Evolutionary conservation across 441 rosid genomes (phyloP).

Genomic region (Adansonia grandidieri): DNA sequence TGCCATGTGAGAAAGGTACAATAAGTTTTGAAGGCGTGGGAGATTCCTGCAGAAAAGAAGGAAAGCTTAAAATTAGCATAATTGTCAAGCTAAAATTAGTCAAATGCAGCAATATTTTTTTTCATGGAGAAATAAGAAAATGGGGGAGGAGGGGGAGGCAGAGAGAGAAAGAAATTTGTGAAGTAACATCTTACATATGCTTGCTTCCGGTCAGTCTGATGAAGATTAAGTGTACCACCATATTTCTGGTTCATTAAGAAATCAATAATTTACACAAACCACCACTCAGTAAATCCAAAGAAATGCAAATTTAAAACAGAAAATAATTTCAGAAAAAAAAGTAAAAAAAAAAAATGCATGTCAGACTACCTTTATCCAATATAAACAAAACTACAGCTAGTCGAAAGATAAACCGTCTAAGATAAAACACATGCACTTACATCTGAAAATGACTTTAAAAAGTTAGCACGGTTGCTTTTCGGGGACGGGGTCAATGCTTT

Average conservation of each 20-base stretch:
- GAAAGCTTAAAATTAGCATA: neutral
- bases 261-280: slow-evolving; percentile 6
- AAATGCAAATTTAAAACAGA: neutral
- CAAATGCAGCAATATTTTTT: slow-evolving; percentile 16
- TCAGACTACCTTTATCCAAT: neutral
- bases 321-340: neutral
- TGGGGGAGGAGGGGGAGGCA: neutral
- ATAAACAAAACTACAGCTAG: neutral
- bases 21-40: slow-evolving; percentile 90
- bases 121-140: neutral
- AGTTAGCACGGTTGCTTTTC: slow-evolving; percentile 49
- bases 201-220: slow-evolving; percentile 61
- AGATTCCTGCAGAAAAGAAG: slow-evolving; percentile 60
- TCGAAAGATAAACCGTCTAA: neutral
- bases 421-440: slow-evolving; percentile 49
- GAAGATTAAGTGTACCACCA: slow-evolving; percentile 54
- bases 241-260: slow-evolving; percentile 59
- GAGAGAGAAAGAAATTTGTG: neutral
- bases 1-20: slow-evolving; percentile 66
- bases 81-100: slow-evolving; percentile 8
- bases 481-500: slow-evolving; percentile 68
- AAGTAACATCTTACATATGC: slow-evolving; percentile 63
- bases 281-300: slow-evolving; percentile 12
- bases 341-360: neutral
- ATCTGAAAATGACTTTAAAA: slow-evolving; percentile 61